Evolutionary conservation across 306 rosid genomes (phyloP), one percentile per base, ranked within the genome.

Genomic region (Prunus mume): DNA sequence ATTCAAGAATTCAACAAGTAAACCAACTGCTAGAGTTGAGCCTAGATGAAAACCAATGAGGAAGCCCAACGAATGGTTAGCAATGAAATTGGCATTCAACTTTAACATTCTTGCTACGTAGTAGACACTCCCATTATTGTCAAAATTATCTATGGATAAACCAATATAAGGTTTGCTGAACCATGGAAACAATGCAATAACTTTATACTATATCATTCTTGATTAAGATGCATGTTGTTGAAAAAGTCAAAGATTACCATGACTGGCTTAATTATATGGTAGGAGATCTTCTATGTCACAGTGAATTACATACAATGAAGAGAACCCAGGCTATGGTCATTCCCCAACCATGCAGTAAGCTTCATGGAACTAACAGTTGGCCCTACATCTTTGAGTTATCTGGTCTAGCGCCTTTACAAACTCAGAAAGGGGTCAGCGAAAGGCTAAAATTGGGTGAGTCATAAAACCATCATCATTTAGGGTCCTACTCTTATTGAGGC

Each of bases 51-150:
- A 18, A 30, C 50, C 43, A 20, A 24, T 32, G 54, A 74, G 60
- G 78, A 49, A 50, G 15, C 64, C 78, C 75, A 51, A 71, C 2
- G 3, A 19, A 65, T 38, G 20, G 75, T 34, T 12, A 25, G 54
- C 20, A 54, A 30, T 68, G 72, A 20, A 52, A 32, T 18, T 52
- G 30, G 75, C 54, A 32, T 64, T 66, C 28, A 75, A 65, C 34
- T 65, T 66, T 7, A 66, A 38, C 52, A 66, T 34, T 22, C 72
- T 45, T 45, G 17, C 28, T 12, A 63, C 18, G 28, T 63, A 13
- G 66, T 20, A 4, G 17, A 14, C 14, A 62, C 63, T 32, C 32
- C 30, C 51, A n/a, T 71, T 19, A 56, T 11, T 4, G 19, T 22
- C 22, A 34, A 12, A 17, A 57, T 71, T 47, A 22, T 15, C 12